These are phyloP conservation scores for Luvunga scandens DNA, from an alignment of 345 rosid species.

Conservation along the genomic window DNA sequence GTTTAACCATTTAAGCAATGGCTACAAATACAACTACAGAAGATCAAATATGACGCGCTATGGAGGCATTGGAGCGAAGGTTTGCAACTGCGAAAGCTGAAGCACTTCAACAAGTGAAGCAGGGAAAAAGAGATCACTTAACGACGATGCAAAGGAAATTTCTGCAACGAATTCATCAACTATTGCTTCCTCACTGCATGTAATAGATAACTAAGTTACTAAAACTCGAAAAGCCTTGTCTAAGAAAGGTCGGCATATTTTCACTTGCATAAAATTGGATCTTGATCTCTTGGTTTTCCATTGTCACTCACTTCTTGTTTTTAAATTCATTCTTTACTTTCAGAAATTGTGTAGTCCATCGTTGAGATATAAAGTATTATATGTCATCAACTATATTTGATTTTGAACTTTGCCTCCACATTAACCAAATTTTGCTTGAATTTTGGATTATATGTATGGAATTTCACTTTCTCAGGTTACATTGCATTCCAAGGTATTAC, in stretches of 20 bases:
- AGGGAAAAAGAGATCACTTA: slow-evolving; percentile 21
- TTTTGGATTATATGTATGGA: slow-evolving; percentile 15
- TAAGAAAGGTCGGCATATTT: slow-evolving; percentile 34
- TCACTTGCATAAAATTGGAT: background rate
- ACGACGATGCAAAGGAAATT: slow-evolving; percentile 16
- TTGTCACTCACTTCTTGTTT: background rate
- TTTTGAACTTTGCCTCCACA: background rate
- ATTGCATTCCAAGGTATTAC: slow-evolving; percentile 21
- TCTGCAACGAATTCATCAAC: slow-evolving; percentile 4
- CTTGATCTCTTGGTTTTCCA: background rate
- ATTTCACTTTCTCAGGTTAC: slow-evolving; percentile 16
- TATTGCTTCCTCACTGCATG: slow-evolving; percentile 14
- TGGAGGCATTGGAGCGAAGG: slow-evolving; percentile 61
- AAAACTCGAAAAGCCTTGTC: slow-evolving; percentile 10
- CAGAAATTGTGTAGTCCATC: background rate
- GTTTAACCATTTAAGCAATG: slow-evolving; percentile 12
- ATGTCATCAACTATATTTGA: background rate
- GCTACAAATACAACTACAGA: slow-evolving; percentile 9
- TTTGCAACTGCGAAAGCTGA: slow-evolving; percentile 56
- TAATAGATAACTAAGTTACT: slow-evolving; percentile 19
- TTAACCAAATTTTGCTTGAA: background rate
- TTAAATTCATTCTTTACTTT: background rate
- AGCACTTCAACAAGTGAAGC: slow-evolving; percentile 46
- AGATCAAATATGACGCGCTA: slow-evolving; percentile 43
- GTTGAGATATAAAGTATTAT: background rate